Percentiles rank a stretch among this genome's conserved stretches.
Evolutionary conservation across 106 monocot genomes (phyloP).

Genomic region (Chionographis japonica): DNA sequence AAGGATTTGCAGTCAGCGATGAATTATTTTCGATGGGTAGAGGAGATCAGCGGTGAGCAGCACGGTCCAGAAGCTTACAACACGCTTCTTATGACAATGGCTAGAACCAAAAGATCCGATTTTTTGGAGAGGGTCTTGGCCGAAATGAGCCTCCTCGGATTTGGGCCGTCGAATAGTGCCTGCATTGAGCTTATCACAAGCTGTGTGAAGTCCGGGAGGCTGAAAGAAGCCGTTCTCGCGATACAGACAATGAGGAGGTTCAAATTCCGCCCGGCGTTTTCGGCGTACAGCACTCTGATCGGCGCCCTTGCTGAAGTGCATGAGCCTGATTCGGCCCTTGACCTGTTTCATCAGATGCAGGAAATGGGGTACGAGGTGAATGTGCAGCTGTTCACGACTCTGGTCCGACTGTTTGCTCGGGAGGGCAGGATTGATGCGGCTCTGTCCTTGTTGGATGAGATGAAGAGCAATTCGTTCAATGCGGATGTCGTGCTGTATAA

Average conservation of each 20-base stretch:
- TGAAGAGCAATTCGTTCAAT: constrained; percentile 75
- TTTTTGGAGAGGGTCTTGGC: constrained; percentile 60
- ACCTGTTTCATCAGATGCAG: constrained; percentile 89
- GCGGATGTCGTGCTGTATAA: constrained; percentile 91
- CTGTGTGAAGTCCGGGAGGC: constrained; percentile 42
- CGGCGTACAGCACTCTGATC: constrained; percentile 79
- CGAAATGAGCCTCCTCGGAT: constrained; percentile 84
- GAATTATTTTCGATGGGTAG: constrained; percentile 69
- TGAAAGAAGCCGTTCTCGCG: constrained; percentile 48
- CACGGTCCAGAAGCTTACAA: constrained; percentile 63
- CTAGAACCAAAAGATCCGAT: constrained; percentile 31
- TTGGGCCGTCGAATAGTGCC: constrained; percentile 39
- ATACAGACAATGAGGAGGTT: constrained; percentile 61
- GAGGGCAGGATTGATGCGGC: constrained; percentile 74
- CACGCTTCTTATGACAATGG: constrained; percentile 54
- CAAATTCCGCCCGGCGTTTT: constrained; percentile 91
- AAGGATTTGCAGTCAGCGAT: constrained; percentile 39
- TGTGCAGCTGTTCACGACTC: constrained; percentile 81
- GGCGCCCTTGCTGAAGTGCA: constrained; percentile 73
- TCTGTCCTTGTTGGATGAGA: constrained; percentile 70
- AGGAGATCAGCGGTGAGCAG: constrained; percentile 30
- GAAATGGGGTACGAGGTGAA: constrained; percentile 91
- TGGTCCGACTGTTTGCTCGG: constrained; percentile 72
- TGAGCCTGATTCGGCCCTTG: constrained; percentile 68
- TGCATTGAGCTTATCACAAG: constrained; percentile 57